Conservation (phyloP, 2,329 filamentous ascomycete genomes). For the Fusarium hostae region DNA sequence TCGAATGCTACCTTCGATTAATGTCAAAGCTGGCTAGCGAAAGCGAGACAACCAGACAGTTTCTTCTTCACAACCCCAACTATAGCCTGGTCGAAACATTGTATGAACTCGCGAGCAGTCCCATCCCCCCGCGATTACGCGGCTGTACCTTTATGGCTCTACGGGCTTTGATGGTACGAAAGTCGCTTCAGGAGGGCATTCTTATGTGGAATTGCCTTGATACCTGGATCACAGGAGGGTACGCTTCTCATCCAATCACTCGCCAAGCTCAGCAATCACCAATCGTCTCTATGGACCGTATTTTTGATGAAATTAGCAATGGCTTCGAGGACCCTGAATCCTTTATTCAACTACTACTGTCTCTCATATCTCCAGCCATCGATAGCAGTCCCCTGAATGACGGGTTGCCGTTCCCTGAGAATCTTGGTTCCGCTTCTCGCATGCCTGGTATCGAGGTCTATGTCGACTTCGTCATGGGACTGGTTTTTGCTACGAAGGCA, state of each 20-base stretch:
- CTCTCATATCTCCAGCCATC: constrained; percentile 74
- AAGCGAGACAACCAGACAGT: constrained; percentile 77
- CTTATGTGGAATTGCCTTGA: constrained; percentile 86
- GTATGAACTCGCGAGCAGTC: constrained; percentile 81
- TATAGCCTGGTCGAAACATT: constrained; percentile 79
- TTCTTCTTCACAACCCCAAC: constrained; percentile 72
- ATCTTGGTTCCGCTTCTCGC: constrained; percentile 79
- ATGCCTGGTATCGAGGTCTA: constrained; percentile 89
- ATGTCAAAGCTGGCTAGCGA: constrained; percentile 83
- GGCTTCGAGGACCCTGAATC: constrained; percentile 88
- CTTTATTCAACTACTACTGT: constrained; percentile 81
- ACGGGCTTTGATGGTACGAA: constrained; percentile 78
- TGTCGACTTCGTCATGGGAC: constrained; percentile 87
- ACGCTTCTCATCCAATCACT: constrained; percentile 52
- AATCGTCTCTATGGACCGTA: constrained; percentile 66
- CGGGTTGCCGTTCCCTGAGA: constrained; percentile 85
- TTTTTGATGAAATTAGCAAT: constrained; percentile 78
- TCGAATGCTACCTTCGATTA: constrained; percentile 91
- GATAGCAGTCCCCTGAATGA: constrained; percentile 75
- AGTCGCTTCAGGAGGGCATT: constrained; percentile 73
- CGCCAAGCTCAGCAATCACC: constrained; percentile 50
- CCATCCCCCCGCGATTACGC: constrained; percentile 79
- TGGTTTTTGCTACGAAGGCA: constrained; percentile 76
- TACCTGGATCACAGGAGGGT: constrained; percentile 77
- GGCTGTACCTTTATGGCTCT: constrained; percentile 87